phyloP scores from a whole-genome alignment of 2,329 filamentous ascomycete species.

The Metarhizium rileyi region DNA sequence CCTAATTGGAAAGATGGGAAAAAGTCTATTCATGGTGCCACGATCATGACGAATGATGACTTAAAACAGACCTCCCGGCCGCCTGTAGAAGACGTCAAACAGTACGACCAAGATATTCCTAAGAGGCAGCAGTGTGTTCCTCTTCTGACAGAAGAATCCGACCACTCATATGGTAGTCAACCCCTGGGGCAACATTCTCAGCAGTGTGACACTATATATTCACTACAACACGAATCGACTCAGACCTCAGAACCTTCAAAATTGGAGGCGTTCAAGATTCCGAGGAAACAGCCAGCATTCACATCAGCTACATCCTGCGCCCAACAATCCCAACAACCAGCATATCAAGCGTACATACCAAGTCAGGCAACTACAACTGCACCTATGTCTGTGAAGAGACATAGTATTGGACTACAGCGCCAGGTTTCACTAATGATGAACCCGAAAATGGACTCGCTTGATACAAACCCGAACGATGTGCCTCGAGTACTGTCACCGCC shows the following conservation, averaged over 20 bases:
- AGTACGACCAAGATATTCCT: no score
- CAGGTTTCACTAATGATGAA: slow-evolving; percentile 16
- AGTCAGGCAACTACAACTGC: slow-evolving; percentile 1
- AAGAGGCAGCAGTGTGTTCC: no score
- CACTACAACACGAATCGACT: neutral
- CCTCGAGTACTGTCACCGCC: slow-evolving; percentile 16
- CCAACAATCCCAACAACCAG: neutral
- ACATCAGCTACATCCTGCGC: neutral
- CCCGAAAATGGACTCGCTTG: slow-evolving; percentile 10
- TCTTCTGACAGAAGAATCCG: no score
- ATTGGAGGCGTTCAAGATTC: slow-evolving; percentile 7
- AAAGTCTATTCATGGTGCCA: neutral
- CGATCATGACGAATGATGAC: neutral
- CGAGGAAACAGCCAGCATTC: slow-evolving; percentile 8
- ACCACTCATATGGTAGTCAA: neutral
- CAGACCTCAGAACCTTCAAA: neutral
- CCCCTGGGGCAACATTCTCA: neutral
- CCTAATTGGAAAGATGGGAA: neutral
- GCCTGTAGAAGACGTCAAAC: no score
- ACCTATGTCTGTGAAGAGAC: slow-evolving; percentile 6
- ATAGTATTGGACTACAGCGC: slow-evolving; percentile 15
- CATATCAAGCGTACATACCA: slow-evolving; percentile 10
- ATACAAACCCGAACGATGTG: slow-evolving; percentile 12
- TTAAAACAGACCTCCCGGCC: no score
- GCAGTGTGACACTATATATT: neutral